These are phyloP conservation scores for Inga oerstediana DNA, from an alignment of 306 rosid species.

Conservation along the genomic window DNA sequence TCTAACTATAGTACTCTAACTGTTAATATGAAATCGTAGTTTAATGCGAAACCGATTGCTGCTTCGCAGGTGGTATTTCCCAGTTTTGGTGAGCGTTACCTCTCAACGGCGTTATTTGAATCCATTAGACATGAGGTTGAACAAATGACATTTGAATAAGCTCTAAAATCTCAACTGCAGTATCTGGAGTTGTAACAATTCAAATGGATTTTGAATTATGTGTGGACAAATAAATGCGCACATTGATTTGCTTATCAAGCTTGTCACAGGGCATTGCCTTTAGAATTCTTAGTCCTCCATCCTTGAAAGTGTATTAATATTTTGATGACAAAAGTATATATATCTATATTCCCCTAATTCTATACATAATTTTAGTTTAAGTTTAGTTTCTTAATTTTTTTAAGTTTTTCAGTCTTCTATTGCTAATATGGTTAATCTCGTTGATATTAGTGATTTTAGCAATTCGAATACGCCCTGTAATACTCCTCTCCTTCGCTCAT, in stretches of 20 bases:
- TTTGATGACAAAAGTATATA: too few relatives aligned
- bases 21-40: neutral
- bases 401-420: too few relatives aligned
- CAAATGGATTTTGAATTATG: neutral
- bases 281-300: neutral
- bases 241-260: neutral
- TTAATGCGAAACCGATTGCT: neutral
- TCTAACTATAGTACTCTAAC: neutral
- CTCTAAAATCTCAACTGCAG: neutral
- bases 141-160: slow-evolving; percentile 52
- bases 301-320: neutral
- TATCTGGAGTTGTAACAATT: neutral
- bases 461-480: too few relatives aligned
- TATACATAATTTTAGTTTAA: too few relatives aligned
- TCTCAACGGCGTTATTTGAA: slow-evolving; percentile 58
- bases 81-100: slow-evolving; percentile 69
- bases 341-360: too few relatives aligned
- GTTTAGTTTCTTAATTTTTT: too few relatives aligned
- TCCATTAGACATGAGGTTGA: slow-evolving; percentile 62
- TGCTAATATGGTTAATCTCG: too few relatives aligned
- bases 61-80: slow-evolving; percentile 58
- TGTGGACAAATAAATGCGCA: neutral
- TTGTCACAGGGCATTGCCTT: neutral
- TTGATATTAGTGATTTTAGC: too few relatives aligned
- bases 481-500: too few relatives aligned